phyloP scores from a whole-genome alignment of 345 rosid genomes.

The Theobroma cacao region DNA sequence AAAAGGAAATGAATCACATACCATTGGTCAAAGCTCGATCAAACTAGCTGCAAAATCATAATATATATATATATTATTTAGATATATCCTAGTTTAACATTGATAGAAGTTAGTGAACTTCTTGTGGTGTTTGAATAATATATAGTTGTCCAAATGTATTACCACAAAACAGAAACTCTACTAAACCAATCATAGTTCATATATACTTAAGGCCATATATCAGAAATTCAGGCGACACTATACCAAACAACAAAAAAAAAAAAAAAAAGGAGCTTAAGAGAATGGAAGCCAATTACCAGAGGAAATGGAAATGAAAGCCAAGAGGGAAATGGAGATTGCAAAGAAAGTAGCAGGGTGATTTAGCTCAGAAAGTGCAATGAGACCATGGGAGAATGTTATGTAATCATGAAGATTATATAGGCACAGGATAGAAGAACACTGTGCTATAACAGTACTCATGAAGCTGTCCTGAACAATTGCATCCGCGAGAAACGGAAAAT shows the following conservation, averaged over 20 bases:
- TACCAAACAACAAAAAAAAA: neutral
- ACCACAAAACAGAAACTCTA: neutral
- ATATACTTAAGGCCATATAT: neutral
- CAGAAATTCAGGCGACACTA: neutral
- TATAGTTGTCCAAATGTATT: neutral
- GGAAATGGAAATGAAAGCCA: neutral
- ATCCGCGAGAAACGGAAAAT: neutral
- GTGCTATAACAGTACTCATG: neutral
- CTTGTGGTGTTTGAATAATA: too few relatives aligned
- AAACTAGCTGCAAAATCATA: neutral
- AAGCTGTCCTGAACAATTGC: neutral
- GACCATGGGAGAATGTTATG: neutral
- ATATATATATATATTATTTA: too few relatives aligned
- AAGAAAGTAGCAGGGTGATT: neutral
- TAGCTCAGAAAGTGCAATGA: neutral
- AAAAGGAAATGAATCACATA: neutral
- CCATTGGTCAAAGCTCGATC: neutral
- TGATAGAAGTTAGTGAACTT: neutral
- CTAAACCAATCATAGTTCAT: neutral
- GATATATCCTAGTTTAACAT: neutral
- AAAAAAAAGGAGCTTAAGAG: neutral
- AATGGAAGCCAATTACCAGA: neutral
- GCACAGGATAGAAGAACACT: neutral
- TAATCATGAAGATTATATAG: conserved; percentile 13
- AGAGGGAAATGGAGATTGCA: neutral